Evolutionary conservation across 2,329 filamentous ascomycete species (phyloP).

Genomic region (Phialophora verrucosa): DNA sequence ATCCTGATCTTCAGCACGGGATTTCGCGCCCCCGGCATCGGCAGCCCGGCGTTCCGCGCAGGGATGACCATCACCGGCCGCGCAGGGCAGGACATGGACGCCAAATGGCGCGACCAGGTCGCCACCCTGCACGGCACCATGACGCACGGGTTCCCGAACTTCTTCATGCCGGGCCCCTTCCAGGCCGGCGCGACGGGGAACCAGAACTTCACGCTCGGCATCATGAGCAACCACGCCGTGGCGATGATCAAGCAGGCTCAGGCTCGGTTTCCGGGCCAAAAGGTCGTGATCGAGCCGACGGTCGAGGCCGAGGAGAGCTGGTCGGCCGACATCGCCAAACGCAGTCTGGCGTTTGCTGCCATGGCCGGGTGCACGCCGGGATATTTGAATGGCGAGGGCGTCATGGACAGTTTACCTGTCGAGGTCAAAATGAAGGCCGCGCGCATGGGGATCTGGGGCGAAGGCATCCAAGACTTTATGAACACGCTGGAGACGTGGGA

Average conservation of each 20-base stretch:
- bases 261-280: conserved; percentile 32
- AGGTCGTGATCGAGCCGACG: conserved; percentile 52
- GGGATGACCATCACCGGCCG: conserved; percentile 53
- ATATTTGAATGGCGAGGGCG: conserved; percentile 59
- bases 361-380: conserved; percentile 60
- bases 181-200: conserved; percentile 53
- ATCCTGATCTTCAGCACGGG: conserved; percentile 57
- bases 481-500: conserved; percentile 38
- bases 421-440: conserved; percentile 46
- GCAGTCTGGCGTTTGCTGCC: conserved; percentile 50
- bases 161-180: conserved; percentile 56
- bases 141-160: conserved; percentile 60
- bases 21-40: conserved; percentile 41
- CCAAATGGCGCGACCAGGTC: conserved; percentile 55
- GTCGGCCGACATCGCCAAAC: conserved; percentile 49
- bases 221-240: conserved; percentile 51
- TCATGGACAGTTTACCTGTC: conserved; percentile 34
- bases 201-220: conserved; percentile 47
- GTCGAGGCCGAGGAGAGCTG: conserved; percentile 56
- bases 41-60: conserved; percentile 43
- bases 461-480: conserved; percentile 45
- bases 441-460: conserved; percentile 42
- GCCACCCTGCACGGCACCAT: conserved; percentile 60
- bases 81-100: conserved; percentile 51
- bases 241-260: conserved; percentile 51